Evolutionary conservation across 306 rosid species (phyloP), one percentile per base, ranked within the genome.

Genomic region (Casuarina glauca): DNA sequence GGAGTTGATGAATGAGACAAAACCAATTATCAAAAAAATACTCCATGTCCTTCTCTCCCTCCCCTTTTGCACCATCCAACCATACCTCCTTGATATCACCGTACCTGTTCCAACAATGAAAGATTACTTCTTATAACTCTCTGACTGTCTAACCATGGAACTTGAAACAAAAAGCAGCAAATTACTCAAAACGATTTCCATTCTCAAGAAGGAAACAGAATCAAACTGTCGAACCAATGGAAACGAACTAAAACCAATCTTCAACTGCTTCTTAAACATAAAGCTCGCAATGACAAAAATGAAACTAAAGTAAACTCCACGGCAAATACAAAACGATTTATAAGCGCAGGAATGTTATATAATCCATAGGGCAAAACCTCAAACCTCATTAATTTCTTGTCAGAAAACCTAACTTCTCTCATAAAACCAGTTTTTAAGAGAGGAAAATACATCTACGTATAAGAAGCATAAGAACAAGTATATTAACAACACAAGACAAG

Each of bases 31-130:
- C 84, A 82, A 86, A 94, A 58, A 87, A 80, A 84, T 94, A 94
- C n/a, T 89, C 68, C 93, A 92, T 89, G 80, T 89, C 88, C 86
- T 86, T 89, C 87, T 88, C 93, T 38, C 84, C 91, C 74, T 87
- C 85, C 52, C 92, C 98, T 76, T 90, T 94, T 5, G 98, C 97
- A 52, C 98, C 97, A 81, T 94, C 98, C 83, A 94, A 79, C 75
- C 79, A 94, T 36, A 92, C 80, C 73, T 94, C 87, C 74, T 43
- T 83, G 71, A 94, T 85, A 63, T 89, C 90, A 54, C 95, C 97
- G 53, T 92, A 92, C 83, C 98, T 94, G 85, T 26, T 83, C 69
- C 78, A 55, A 77, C 79, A 54, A 39, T 39, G 70, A 66, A 66
- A 66, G 26, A 41, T 66, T 32, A 66, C 35, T 16, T 41, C 11